Conservation (phyloP, 495 filamentous ascomycete genomes). For the Aspergillus biplanus region DNA sequence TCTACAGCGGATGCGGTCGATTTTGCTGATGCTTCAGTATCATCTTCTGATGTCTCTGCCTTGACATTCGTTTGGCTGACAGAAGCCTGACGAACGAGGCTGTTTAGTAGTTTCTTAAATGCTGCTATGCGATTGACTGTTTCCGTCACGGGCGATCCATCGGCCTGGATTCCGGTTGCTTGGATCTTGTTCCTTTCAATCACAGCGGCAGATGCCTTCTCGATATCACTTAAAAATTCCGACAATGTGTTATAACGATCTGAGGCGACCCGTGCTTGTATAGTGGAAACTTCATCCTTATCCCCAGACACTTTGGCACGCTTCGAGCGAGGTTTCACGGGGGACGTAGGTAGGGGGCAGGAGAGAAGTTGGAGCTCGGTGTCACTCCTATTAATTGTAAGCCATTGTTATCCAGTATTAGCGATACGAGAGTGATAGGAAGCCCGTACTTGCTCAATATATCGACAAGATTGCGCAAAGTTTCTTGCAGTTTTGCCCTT, state of each 20-base stretch:
- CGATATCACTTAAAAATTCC: constrained; percentile 54
- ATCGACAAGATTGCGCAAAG: constrained; percentile 43
- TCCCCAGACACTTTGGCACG: constrained; percentile 51
- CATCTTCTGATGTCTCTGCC: constrained; percentile 44
- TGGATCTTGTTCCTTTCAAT: constrained; percentile 49
- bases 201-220: constrained; percentile 48
- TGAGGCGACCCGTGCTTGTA: constrained; percentile 45
- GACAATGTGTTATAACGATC: constrained; percentile 50
- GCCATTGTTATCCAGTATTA: constrained; percentile 4
- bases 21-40: constrained; percentile 37
- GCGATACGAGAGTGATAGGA: background rate
- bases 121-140: constrained; percentile 47
- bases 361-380: constrained; percentile 47
- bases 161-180: constrained; percentile 32
- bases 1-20: constrained; percentile 29
- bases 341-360: constrained; percentile 44
- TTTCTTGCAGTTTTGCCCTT: constrained; percentile 44
- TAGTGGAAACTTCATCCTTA: constrained; percentile 39
- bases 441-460: constrained; percentile 43
- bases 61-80: constrained; percentile 44
- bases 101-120: constrained; percentile 55
- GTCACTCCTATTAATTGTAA: constrained; percentile 43
- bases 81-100: constrained; percentile 47
- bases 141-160: constrained; percentile 42
- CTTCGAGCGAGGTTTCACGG: constrained; percentile 51